Evolutionary conservation across 2,329 filamentous ascomycete species (phyloP).

Genomic region (Chaetomium olivaceum): DNA sequence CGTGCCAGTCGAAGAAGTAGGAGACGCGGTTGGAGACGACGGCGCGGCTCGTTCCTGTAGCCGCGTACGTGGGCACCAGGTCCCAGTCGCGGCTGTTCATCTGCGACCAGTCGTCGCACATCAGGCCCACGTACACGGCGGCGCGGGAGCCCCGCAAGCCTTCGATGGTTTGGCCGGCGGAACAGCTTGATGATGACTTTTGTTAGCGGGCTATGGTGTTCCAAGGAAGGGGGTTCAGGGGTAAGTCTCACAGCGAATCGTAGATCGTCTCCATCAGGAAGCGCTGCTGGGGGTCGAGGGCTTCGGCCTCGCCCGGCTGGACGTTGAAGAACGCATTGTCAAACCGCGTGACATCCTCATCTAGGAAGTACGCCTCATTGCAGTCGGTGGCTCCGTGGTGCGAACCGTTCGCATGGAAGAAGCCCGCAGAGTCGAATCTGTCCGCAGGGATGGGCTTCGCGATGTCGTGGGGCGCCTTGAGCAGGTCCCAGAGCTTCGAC

Average conservation of each 20-base stretch:
- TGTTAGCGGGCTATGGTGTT: background rate
- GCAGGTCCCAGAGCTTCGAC: conserved; percentile 36
- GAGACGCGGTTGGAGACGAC: conserved; percentile 41
- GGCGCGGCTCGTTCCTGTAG: conserved; percentile 34
- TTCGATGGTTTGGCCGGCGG: conserved; percentile 7
- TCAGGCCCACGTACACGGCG: conserved; percentile 39
- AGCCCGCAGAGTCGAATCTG: conserved; percentile 18
- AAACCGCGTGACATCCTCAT: conserved; percentile 18
- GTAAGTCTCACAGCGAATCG: conserved; percentile 6
- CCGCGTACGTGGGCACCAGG: conserved; percentile 27
- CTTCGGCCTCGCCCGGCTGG: conserved; percentile 21
- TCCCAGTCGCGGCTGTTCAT: conserved; percentile 24
- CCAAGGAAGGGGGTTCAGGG: background rate
- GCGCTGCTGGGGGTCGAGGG: conserved; percentile 28
- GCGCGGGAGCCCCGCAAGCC: conserved; percentile 35
- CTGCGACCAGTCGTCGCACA: conserved; percentile 34
- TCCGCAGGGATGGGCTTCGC: conserved; percentile 1
- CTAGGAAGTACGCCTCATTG: conserved; percentile 21
- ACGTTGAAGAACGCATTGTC: conserved; percentile 28
- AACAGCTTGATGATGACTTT: conserved; percentile 29
- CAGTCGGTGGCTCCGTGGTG: conserved; percentile 22
- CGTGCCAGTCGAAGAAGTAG: conserved; percentile 37
- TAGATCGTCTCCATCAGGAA: conserved; percentile 27
- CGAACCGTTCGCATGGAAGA: conserved; percentile 23
- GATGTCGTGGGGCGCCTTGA: conserved; percentile 19